phyloP scores from a whole-genome alignment of 495 filamentous ascomycete species.

The Corynascus novoguineensis region DNA sequence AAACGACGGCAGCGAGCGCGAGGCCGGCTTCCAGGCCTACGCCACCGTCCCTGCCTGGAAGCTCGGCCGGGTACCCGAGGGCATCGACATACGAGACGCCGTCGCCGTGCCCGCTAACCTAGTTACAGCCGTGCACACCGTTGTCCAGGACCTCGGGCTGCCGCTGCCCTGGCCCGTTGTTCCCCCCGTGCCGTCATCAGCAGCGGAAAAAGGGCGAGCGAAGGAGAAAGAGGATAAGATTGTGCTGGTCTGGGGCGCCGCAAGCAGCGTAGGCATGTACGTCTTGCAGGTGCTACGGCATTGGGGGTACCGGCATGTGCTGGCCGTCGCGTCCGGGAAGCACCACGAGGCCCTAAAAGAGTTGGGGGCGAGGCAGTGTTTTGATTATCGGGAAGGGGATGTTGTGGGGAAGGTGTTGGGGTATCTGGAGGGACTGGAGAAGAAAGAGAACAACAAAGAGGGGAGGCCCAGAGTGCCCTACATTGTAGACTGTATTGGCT shows the following conservation, averaged over 20 bases:
- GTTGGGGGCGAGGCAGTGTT: conserved; percentile 39
- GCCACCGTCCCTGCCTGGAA: conserved; percentile 34
- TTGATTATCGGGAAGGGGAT: conserved; percentile 42
- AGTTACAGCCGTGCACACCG: conserved; percentile 47
- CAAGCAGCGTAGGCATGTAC: conserved; percentile 47
- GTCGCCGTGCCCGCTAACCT: conserved; percentile 49
- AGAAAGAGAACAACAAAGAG: background rate
- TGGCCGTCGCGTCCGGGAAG: conserved; percentile 42
- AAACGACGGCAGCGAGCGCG: conserved; percentile 28
- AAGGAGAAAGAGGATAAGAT: conserved; percentile 24
- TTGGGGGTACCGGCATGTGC: conserved; percentile 45
- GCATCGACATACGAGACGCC: conserved; percentile 37
- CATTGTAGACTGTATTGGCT: conserved; percentile 53
- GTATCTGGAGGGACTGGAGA: conserved; percentile 8
- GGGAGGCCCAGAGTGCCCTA: conserved; percentile 30
- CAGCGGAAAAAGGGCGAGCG: conserved; percentile 9
- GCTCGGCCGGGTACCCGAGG: conserved; percentile 35
- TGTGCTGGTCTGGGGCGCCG: conserved; percentile 52
- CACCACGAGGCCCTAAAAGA: conserved; percentile 39
- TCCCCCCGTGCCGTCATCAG: no score
- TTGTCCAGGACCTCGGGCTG: conserved; percentile 41
- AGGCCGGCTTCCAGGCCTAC: conserved; percentile 45
- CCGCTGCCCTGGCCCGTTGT: conserved; percentile 44
- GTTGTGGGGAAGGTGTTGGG: conserved; percentile 34
- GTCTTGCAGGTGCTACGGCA: conserved; percentile 44